Percentiles rank a stretch among this genome's conserved stretches.
These are phyloP conservation scores for Globisporangium polare DNA, from an alignment of 352 stramenopile genomes.

Conservation along the genomic window DNA sequence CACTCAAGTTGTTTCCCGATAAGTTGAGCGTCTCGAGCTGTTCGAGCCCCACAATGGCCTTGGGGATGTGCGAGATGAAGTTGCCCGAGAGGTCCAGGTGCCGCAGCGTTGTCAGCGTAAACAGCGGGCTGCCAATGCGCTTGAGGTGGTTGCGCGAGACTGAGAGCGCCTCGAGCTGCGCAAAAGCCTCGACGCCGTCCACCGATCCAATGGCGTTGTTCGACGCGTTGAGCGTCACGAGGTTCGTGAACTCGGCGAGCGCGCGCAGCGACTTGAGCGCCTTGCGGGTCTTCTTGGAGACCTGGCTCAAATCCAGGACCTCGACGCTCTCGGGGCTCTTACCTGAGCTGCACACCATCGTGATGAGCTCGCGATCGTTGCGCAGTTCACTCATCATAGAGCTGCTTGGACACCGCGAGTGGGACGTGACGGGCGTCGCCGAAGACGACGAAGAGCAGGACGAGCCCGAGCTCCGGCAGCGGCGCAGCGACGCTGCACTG, in stretches of 20 bases:
- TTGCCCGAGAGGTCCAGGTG: slow-evolving; percentile 74
- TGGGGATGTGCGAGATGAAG: slow-evolving; percentile 74
- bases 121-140: slow-evolving; percentile 40
- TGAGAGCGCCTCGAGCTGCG: slow-evolving; percentile 37
- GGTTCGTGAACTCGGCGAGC: slow-evolving; percentile 39
- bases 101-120: slow-evolving; percentile 34
- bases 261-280: slow-evolving; percentile 56
- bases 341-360: slow-evolving; percentile 24
- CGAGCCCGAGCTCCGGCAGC: slow-evolving; percentile 7
- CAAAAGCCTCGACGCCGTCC: slow-evolving; percentile 52
- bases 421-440: neutral
- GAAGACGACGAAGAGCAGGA: slow-evolving; percentile 2
- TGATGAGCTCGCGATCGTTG: slow-evolving; percentile 40
- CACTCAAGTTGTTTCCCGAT: slow-evolving; percentile 68
- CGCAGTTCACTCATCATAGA: slow-evolving; percentile 26
- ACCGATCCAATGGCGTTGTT: slow-evolving; percentile 59
- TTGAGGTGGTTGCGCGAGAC: slow-evolving; percentile 76
- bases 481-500: neutral
- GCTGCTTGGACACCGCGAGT: slow-evolving; percentile 20
- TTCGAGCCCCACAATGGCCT: slow-evolving; percentile 38
- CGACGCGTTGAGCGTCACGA: slow-evolving; percentile 54
- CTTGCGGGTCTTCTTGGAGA: slow-evolving; percentile 43
- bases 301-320: slow-evolving; percentile 43
- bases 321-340: slow-evolving; percentile 24
- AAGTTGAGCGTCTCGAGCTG: slow-evolving; percentile 62